phyloP scores from a whole-genome alignment of 2,329 filamentous ascomycete species.

The Colletotrichum sp. region DNA sequence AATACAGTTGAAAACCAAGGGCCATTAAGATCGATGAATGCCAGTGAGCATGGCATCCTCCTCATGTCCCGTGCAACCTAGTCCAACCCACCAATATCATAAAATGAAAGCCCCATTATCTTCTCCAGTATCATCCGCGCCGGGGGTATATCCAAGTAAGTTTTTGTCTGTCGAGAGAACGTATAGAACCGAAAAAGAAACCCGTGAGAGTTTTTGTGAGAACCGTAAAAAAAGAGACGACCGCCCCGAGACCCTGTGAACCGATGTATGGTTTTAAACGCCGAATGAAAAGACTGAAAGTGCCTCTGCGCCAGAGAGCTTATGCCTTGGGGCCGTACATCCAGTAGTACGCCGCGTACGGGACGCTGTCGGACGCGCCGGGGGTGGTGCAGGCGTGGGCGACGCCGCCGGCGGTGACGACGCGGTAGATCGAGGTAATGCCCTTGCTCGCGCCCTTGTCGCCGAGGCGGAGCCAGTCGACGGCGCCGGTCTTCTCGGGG shows the following conservation, averaged over 20 bases:
- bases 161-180: neutral
- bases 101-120: neutral
- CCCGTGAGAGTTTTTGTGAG: neutral
- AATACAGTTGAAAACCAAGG: neutral
- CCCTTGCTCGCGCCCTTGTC: constrained; percentile 43
- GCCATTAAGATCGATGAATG: rapidly evolving
- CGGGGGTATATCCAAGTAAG: constrained; percentile 14
- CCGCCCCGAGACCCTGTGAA: neutral
- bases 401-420: constrained; percentile 57
- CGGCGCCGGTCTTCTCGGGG: constrained; percentile 53
- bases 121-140: neutral
- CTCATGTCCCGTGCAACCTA: neutral
- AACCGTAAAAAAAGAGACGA: neutral
- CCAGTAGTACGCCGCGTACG: constrained; percentile 65
- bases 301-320: neutral
- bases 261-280: neutral
- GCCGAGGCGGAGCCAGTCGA: constrained; percentile 58
- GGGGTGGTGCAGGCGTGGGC: constrained; percentile 45
- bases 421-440: constrained; percentile 55
- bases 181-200: neutral
- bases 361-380: constrained; percentile 53
- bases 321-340: constrained; percentile 46
- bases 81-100: neutral
- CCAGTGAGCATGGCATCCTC: neutral
- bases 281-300: neutral